These are phyloP conservation scores for Eutreptiella sp. DNA, from an alignment of 208 protist species.

Conservation along the genomic window DNA sequence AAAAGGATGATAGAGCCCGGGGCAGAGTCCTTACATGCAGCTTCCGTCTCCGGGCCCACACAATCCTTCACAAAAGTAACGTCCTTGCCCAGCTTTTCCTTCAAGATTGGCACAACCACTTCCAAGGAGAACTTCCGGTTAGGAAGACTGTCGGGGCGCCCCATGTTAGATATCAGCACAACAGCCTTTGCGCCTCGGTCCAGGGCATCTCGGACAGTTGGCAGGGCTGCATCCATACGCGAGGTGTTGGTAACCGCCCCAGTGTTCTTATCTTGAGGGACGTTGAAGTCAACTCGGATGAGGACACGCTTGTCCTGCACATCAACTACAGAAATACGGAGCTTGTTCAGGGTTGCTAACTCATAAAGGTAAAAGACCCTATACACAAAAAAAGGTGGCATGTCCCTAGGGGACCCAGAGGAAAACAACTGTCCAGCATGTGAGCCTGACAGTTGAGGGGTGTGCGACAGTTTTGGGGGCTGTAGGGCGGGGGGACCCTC, in stretches of 20 bases:
- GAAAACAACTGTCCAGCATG: no score
- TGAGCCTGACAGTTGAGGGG: no score
- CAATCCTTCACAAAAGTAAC: conserved; percentile 70
- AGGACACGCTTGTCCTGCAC: conserved; percentile 88
- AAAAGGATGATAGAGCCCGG: conserved; percentile 90
- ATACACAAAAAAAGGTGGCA: no score
- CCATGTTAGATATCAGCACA: conserved; percentile 91
- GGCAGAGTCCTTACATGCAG: conserved; percentile 46
- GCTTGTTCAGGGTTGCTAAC: no score
- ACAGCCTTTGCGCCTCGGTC: conserved; percentile 79
- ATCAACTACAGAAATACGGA: no score
- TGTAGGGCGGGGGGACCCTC: no score
- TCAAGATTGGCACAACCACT: conserved; percentile 79
- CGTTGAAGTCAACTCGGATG: conserved; percentile 94
- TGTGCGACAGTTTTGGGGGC: no score
- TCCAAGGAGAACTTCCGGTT: conserved; percentile 77
- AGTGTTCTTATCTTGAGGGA: conserved; percentile 75
- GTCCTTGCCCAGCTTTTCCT: conserved; percentile 73
- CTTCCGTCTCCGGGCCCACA: conserved; percentile 57
- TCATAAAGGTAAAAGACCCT: no score
- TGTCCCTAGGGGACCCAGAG: no score
- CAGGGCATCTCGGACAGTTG: conserved; percentile 87
- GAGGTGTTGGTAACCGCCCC: conserved; percentile 84
- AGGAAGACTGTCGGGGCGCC: conserved; percentile 82
- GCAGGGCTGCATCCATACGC: conserved; percentile 83